Conservation (phyloP, 306 rosid genomes). For the Inga laurina region DNA sequence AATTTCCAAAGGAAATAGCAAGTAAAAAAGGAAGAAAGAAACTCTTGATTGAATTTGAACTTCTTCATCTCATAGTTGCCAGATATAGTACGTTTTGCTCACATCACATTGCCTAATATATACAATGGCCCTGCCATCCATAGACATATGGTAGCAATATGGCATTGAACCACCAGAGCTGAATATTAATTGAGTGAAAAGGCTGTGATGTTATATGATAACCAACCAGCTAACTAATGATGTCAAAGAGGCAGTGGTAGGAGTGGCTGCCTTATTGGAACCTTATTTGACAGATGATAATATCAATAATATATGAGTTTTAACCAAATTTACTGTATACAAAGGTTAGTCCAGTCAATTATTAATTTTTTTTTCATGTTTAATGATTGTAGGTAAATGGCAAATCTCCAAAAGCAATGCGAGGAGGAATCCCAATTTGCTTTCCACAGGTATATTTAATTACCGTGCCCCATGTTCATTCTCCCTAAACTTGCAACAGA, state of each 20-base stretch:
- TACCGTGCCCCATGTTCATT: conserved; percentile 17
- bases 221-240: conserved; percentile 2
- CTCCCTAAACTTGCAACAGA: not conserved
- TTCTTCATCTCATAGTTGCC: not conserved
- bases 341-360: conserved; percentile 31
- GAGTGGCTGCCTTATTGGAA: conserved; percentile 14
- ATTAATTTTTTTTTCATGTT: conserved; percentile 1
- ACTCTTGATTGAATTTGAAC: conserved; percentile 9
- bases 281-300: conserved; percentile 16
- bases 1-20: not conserved
- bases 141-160: not conserved
- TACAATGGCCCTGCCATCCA: not conserved
- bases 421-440: conserved; percentile 92
- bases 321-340: conserved; percentile 19
- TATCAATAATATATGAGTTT: not conserved
- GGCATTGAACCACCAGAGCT: conserved; percentile 16
- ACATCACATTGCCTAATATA: conserved; percentile 2
- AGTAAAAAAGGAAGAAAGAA: not conserved
- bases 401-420: conserved; percentile 74
- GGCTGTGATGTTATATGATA: conserved; percentile 9
- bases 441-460: conserved; percentile 76
- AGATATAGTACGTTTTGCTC: not conserved
- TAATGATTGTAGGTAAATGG: conserved; percentile 56
- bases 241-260: not conserved
- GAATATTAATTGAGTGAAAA: conserved; percentile 21